phyloP scores from a whole-genome alignment of 331 rosid genomes.

The Quercus lobata region DNA sequence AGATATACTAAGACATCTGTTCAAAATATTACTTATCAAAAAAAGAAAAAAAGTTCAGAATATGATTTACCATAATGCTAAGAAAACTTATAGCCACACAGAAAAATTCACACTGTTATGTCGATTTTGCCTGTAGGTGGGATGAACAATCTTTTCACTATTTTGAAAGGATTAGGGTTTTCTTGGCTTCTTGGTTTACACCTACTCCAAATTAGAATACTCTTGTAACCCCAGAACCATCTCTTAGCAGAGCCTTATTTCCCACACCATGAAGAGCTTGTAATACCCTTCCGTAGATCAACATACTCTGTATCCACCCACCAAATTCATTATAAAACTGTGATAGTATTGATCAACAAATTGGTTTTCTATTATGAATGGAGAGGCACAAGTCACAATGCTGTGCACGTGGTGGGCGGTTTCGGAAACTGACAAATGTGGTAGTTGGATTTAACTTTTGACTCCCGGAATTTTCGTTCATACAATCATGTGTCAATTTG shows the following conservation, averaged over 20 bases:
- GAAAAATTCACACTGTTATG: neutral
- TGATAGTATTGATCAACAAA: neutral
- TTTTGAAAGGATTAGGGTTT: neutral
- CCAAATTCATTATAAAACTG: neutral
- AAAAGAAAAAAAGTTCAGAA: neutral
- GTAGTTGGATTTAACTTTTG: neutral
- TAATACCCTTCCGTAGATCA: neutral
- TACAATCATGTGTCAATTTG: neutral
- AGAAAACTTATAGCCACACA: neutral
- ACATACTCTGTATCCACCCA: neutral
- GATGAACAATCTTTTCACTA: neutral
- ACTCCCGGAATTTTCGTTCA: neutral
- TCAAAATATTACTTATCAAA: too few relatives aligned
- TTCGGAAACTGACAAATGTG: neutral
- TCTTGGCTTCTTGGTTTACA: neutral
- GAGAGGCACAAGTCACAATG: neutral
- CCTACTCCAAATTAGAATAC: neutral
- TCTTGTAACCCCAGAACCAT: neutral
- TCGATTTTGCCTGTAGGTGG: neutral
- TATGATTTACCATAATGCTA: neutral
- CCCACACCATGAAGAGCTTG: neutral
- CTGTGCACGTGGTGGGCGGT: neutral
- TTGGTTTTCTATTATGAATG: neutral
- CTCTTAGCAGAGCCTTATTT: neutral
- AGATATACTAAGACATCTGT: too few relatives aligned